Percentiles rank a stretch among this genome's conserved stretches.
These are phyloP conservation scores for Puccinia polysora DNA, from an alignment of 1,284 basidiomycete species.

Conservation along the genomic window DNA sequence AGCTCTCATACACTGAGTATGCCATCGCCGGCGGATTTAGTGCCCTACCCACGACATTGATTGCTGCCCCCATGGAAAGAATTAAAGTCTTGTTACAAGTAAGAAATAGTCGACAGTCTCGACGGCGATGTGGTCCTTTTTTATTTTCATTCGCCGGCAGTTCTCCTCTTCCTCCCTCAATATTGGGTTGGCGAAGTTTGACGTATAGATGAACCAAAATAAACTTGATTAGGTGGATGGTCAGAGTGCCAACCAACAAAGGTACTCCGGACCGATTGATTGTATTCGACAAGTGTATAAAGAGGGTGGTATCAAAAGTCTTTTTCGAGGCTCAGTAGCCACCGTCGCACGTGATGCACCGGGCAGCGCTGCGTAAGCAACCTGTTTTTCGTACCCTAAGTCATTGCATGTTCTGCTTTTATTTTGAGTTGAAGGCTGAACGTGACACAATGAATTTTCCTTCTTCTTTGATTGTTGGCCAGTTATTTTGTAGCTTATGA, in stretches of 20 bases:
- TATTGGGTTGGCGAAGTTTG: no score
- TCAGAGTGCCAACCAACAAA: constrained; percentile 57
- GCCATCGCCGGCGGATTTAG: constrained; percentile 91
- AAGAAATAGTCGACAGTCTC: constrained; percentile 2
- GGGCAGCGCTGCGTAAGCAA: constrained; percentile 82
- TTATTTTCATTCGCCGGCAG: not conserved
- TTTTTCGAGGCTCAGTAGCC: constrained; percentile 87
- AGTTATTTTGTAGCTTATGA: constrained; percentile 98
- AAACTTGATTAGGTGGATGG: constrained; percentile 36
- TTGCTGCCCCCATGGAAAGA: constrained; percentile 92
- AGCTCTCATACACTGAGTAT: constrained; percentile 73
- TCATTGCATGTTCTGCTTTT: constrained; percentile 1
- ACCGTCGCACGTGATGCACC: constrained; percentile 93
- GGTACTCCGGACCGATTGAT: constrained; percentile 88
- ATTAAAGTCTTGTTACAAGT: constrained; percentile 94
- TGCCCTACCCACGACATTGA: constrained; percentile 82
- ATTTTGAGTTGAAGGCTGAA: no score
- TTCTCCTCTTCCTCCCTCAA: not conserved
- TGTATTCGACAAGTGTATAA: constrained; percentile 86
- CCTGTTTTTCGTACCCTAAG: not conserved
- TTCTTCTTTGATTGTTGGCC: no score
- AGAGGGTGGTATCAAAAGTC: constrained; percentile 85
- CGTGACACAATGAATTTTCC: no score
- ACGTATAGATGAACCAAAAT: not conserved
- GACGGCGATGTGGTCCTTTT: not conserved